Evolutionary conservation across 805 yeast species (phyloP), one percentile per base, ranked within the genome.

Genomic region (Dipodascopsis tothii): DNA sequence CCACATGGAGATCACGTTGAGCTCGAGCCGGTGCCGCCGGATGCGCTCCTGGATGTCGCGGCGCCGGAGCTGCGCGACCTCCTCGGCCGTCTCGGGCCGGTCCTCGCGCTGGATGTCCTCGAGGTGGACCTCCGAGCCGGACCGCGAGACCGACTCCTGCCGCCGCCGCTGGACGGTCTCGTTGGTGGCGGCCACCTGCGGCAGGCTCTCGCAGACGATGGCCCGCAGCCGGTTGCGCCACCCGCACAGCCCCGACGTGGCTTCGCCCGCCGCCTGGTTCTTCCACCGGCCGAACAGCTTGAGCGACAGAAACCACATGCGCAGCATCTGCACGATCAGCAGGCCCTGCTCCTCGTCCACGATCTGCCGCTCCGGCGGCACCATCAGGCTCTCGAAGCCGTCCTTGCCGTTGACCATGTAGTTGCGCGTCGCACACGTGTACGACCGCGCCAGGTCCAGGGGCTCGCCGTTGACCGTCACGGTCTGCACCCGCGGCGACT

Each of bases 331-430:
- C 21, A 41, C 21, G 3, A 47, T 21, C 17, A 44, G 37, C 28
- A 51, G 17, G 3, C 56, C 56, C 23, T 46, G 44, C 44, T 51
- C 56, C 9, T 48, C 52, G 39, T 51, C 56, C 4, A 51, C 48
- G 3, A 51, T 3, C 34, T 36, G 45, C 9, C 45, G 47, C n/a
- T 51, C 53, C 16, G 20, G 16, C 16, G 48, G 41, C 5, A 41
- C 44, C 30, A 28, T 23, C 17, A 53, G 28, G 21, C 46, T 40
- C 19, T 38, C 33, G 40, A 43, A 53, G 5, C 56, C 56, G 33
- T 53, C 56, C 19, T 51, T 44, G 22, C 56, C 56, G 18, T 44
- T 22, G 14, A 49, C 40, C 48, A 51, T 53, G 33, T 53, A 53
- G 14, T 37, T 48, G 3, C 55, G 28, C 7, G 56, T 53, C 4